Conservation (phyloP, 305 asterid species). For the Fraxinus greggii region DNA sequence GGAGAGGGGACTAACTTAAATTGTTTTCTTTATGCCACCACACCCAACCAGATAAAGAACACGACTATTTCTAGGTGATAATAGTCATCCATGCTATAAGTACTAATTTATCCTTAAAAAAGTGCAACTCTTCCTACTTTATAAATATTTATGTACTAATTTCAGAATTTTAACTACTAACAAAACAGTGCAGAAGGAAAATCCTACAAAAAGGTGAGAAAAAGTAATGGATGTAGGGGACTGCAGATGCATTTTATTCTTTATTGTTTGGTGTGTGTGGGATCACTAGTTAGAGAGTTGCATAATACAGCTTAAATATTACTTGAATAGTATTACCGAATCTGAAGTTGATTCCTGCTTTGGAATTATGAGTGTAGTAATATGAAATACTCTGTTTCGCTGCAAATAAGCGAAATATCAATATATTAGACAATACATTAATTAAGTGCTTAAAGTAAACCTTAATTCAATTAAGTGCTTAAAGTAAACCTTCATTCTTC, state of each 20-base stretch:
- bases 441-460: slow-evolving; percentile 12
- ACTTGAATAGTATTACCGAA: slow-evolving; percentile 50
- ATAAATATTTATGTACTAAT: not conserved
- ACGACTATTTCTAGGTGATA: not conserved
- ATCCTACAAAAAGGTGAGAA: not conserved
- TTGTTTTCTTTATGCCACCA: not conserved
- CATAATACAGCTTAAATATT: slow-evolving; percentile 20
- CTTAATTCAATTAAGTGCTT: slow-evolving; percentile 4
- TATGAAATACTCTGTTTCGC: slow-evolving; percentile 83
- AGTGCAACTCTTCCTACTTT: not conserved
- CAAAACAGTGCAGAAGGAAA: not conserved
- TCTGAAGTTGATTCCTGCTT: slow-evolving; percentile 99
- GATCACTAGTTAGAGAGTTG: slow-evolving; percentile 7
- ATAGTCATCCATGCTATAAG: not conserved
- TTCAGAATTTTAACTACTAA: not conserved
- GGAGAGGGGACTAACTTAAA: slow-evolving; percentile 2
- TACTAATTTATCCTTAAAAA: not conserved
- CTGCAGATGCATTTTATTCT: not conserved
- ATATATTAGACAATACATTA: slow-evolving; percentile 8
- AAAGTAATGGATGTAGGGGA: not conserved
- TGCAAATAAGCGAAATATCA: slow-evolving; percentile 45
- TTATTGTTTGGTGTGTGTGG: not conserved
- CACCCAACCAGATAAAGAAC: not conserved
- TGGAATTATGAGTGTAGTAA: slow-evolving; percentile 86
- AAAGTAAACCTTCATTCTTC: slow-evolving; percentile 14